Evolutionary conservation across 768 basidiomycete species (phyloP), one percentile per base, ranked within the genome.

Genomic region (Pholiota molesta): DNA sequence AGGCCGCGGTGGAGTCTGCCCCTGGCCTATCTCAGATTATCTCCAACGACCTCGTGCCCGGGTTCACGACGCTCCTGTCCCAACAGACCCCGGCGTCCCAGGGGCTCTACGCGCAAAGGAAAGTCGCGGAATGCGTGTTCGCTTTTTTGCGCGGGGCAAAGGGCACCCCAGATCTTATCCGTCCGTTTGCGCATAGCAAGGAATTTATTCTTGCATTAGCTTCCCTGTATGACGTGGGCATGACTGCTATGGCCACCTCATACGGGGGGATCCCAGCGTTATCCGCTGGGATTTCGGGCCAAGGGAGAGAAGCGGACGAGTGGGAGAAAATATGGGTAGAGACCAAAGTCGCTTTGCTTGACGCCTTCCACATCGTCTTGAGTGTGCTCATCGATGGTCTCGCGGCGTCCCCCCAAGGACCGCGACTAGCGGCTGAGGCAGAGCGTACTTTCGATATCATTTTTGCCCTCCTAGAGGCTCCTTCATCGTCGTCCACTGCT

Each of bases 321-420:
- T 93, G 90, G 90, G 86, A 90, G 64, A 77, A 77, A 14, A 79
- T 90, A 51, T 90, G 89, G 84, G 77, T 92, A 6, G 83, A 87
- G 60, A 87, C 88, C 2, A 94, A 93, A 74, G 86, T 90, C 8
- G 83, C 85, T 21, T 74, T 92, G 26, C 73, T 94, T 19, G 91
- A 94, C 64, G 70, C 81, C 3, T 89, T 91, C 72, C 90, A 92
- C 64, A 70, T 86, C 53, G 68, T 91, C 33, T 61, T 91, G 54
- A 74, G 74, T 33, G 75, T 78, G 4, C 75, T 88, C 54, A 69
- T 90, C 6, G 75, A 75, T 26, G 82, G 83, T 61, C 69, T 90
- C 31, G 74, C 82, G 1, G 63, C 72, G 8, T 71, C 79, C 6
- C 52, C 67, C 26, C 78, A 79, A 0, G 86, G 82, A 0, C 57